Percentiles rank a stretch among this genome's conserved stretches.
Evolutionary conservation across 805 yeast species (phyloP).

Genomic region (Candida silvicultrix): DNA sequence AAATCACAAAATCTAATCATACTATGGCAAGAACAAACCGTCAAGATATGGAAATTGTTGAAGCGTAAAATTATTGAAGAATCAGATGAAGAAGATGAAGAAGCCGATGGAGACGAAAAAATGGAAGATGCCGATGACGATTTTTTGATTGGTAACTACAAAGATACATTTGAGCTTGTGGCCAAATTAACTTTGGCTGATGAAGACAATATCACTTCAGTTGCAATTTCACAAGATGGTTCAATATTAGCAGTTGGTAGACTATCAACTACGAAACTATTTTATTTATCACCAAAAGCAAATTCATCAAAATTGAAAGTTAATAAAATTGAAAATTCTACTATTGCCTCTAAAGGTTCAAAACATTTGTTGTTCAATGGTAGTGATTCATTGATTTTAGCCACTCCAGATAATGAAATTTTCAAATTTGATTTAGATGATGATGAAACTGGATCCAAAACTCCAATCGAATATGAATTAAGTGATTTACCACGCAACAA

Average conservation of each 20-base stretch:
- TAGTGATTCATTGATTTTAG: slow-evolving; percentile 39
- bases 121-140: slow-evolving; percentile 13
- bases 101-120: not conserved
- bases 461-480: slow-evolving; percentile 31
- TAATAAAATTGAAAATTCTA: slow-evolving; percentile 40
- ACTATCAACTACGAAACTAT: slow-evolving; percentile 59
- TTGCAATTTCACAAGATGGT: slow-evolving; percentile 60
- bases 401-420: slow-evolving; percentile 59
- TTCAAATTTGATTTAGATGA: slow-evolving; percentile 31
- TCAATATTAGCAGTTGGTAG: slow-evolving; percentile 68
- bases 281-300: slow-evolving; percentile 43
- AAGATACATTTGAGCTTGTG: slow-evolving; percentile 46
- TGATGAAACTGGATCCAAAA: slow-evolving; percentile 31
- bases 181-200: slow-evolving; percentile 61
- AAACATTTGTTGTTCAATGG: slow-evolving; percentile 43
- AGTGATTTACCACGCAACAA: slow-evolving; percentile 29
- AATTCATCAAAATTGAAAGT: slow-evolving; percentile 35
- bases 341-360: slow-evolving; percentile 45
- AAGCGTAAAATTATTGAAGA: slow-evolving; percentile 16
- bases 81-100: slow-evolving; percentile 9
- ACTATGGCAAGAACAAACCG: slow-evolving; percentile 76
- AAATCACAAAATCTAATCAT: slow-evolving; percentile 45
- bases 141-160: slow-evolving; percentile 11
- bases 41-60: slow-evolving; percentile 72
- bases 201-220: slow-evolving; percentile 73